Conservation (phyloP, 169 alveolate genomes). For the Cryptosporidium meleagridis region DNA sequence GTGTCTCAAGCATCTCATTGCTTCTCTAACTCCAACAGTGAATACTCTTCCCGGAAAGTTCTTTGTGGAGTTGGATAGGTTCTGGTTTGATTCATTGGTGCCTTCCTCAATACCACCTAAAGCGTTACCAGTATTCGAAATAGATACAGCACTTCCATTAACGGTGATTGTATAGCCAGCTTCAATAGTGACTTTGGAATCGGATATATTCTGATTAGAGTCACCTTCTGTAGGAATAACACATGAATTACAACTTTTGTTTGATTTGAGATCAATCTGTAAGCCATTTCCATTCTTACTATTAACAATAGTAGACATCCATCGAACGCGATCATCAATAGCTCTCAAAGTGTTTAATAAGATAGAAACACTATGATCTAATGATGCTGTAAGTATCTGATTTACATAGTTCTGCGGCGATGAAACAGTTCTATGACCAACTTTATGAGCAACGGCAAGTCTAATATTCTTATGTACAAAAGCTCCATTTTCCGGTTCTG, state of each 20-base stretch:
- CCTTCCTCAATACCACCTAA: background rate
- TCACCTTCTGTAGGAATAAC: background rate
- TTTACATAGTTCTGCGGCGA: slow-evolving; percentile 64
- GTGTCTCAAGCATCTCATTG: slow-evolving; percentile 70
- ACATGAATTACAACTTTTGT: background rate
- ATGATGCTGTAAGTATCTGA: slow-evolving; percentile 67
- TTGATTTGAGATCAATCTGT: slow-evolving; percentile 24
- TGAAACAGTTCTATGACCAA: slow-evolving; percentile 61
- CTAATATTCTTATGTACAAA: slow-evolving; percentile 65
- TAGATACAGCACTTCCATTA: slow-evolving; percentile 25
- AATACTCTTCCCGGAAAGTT: slow-evolving; percentile 72
- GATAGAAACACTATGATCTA: slow-evolving; percentile 57
- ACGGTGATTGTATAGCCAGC: background rate
- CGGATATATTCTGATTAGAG: background rate
- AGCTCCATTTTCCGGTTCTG: slow-evolving; percentile 74
- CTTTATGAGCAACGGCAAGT: slow-evolving; percentile 69
- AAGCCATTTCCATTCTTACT: slow-evolving; percentile 17
- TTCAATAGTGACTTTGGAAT: background rate
- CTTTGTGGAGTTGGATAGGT: background rate
- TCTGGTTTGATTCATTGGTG: background rate
- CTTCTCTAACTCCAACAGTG: slow-evolving; percentile 75
- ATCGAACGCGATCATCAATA: slow-evolving; percentile 69
- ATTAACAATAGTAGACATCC: slow-evolving; percentile 67
- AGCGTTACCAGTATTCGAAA: background rate
- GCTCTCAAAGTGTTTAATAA: slow-evolving; percentile 66